phyloP scores from a whole-genome alignment of 768 basidiomycete genomes.

The Trametes cinnabarina region DNA sequence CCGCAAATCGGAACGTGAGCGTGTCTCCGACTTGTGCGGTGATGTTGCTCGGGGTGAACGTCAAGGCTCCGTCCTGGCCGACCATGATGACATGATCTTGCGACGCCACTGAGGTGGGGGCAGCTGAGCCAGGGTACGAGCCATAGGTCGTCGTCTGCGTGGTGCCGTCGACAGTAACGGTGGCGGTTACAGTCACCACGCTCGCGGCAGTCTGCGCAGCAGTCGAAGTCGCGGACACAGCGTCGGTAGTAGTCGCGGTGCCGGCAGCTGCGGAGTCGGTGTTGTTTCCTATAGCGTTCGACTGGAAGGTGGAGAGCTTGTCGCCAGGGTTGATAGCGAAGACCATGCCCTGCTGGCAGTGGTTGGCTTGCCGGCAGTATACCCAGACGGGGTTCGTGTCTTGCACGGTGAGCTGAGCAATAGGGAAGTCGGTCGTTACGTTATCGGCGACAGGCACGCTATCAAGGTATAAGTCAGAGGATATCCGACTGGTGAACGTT shows the following conservation, averaged over 20 bases:
- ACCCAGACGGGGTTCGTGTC: conserved; percentile 54
- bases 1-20: conserved; percentile 41
- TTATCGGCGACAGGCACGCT: conserved; percentile 48
- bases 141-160: conserved; percentile 37
- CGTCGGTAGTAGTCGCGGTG: conserved; percentile 11
- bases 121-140: conserved; percentile 32
- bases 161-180: conserved; percentile 34
- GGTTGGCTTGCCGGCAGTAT: conserved; percentile 54
- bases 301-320: conserved; percentile 53
- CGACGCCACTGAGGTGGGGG: conserved; percentile 35
- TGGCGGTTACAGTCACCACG: conserved; percentile 38
- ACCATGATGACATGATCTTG: conserved; percentile 32
- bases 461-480: neutral
- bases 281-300: conserved; percentile 42
- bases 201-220: conserved; percentile 31
- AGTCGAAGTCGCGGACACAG: neutral
- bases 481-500: conserved; percentile 21
- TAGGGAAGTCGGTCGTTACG: conserved; percentile 44
- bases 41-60: conserved; percentile 35
- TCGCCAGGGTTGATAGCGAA: conserved; percentile 62
- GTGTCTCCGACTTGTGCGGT: conserved; percentile 37
- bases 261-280: conserved; percentile 12
- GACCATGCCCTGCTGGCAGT: conserved; percentile 64
- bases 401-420: conserved; percentile 41
- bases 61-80: conserved; percentile 27